Evolutionary conservation across 345 rosid species (phyloP), one percentile per base, ranked within the genome.

Genomic region (Salix caprea): DNA sequence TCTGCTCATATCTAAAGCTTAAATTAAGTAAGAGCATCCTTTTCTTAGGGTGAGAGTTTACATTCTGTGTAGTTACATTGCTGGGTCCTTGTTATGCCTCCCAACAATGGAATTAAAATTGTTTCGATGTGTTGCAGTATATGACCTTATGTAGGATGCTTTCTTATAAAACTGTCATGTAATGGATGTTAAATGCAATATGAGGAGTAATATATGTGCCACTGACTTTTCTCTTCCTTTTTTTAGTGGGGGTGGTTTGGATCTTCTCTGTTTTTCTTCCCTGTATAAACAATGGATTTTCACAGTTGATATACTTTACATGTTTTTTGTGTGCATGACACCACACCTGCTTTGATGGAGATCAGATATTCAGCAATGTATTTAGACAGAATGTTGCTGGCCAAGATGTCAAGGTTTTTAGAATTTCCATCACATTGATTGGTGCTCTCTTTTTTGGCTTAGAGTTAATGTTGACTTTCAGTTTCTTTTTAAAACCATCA

Each of bases 391-490:
- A 80, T 75, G 78, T 91, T 70, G 93, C 96, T 13, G 99, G 99
- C 73, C 92, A 91, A 78, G 98, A 93, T 82, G 93, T 93, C 84
- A 90, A 96, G 99, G 99, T 95, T 71, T 23, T 68, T 70, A 71
- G 58, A 70, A 52, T 66, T 60, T 78, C 65, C 54, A 21, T 36
- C 15, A n/a, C 40, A 21, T 71, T 39, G 9, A 3, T 32, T 30
- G 39, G 42, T 68, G 72, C 21, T 77, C 36, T 52, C 67, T 82
- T 37, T 70, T 46, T 71, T 64, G 80, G 39, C 37, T 21, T 28
- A 21, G 15, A 69, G 10, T 75, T 73, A 72, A 79, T 71, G 78
- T 61, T 72, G 69, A 46, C 13, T 23, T 16, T 30, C 19, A 44
- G 24, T 2, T 67, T 21, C 13, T 24, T 62, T 72, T 78, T 77